These are phyloP conservation scores for Sugiyamaella americana DNA, from an alignment of 805 yeast genomes.

Conservation along the genomic window DNA sequence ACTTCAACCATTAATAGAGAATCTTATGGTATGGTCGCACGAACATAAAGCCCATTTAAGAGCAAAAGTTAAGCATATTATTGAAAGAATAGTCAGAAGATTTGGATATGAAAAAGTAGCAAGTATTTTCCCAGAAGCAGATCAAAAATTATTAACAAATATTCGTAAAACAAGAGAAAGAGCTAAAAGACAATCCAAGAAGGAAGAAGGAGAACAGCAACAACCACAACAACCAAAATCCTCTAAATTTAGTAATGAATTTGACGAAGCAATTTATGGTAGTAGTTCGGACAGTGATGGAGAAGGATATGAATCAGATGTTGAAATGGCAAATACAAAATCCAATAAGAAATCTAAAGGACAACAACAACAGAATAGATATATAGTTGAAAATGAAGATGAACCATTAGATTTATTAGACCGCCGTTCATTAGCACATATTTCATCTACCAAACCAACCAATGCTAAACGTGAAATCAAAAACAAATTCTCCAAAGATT, in stretches of 20 bases:
- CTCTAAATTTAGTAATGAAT: constrained; percentile 62
- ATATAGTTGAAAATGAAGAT: constrained; percentile 69
- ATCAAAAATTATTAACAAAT: constrained; percentile 72
- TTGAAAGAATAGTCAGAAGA: constrained; percentile 85
- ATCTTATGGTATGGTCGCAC: constrained; percentile 86
- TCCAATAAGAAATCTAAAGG: constrained; percentile 10
- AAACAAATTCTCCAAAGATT: constrained; percentile 41
- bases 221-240: constrained; percentile 20
- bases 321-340: constrained; percentile 11
- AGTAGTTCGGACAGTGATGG: constrained; percentile 54
- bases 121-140: constrained; percentile 82
- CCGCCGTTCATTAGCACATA: constrained; percentile 74
- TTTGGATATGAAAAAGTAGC: constrained; percentile 87
- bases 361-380: constrained; percentile 38
- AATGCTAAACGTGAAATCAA: constrained; percentile 31
- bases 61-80: constrained; percentile 83
- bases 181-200: constrained; percentile 51
- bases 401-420: constrained; percentile 86
- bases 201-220: constrained; percentile 35
- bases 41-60: constrained; percentile 95
- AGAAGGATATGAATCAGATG: constrained; percentile 40
- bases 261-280: constrained; percentile 86
- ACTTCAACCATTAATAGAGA: constrained; percentile 66
- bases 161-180: constrained; percentile 83
- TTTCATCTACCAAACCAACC: constrained; percentile 81